Percentiles rank a stretch among this genome's conserved stretches.
Evolutionary conservation across 2,329 filamentous ascomycete species (phyloP).

Genomic region (Phyllachora maydis): DNA sequence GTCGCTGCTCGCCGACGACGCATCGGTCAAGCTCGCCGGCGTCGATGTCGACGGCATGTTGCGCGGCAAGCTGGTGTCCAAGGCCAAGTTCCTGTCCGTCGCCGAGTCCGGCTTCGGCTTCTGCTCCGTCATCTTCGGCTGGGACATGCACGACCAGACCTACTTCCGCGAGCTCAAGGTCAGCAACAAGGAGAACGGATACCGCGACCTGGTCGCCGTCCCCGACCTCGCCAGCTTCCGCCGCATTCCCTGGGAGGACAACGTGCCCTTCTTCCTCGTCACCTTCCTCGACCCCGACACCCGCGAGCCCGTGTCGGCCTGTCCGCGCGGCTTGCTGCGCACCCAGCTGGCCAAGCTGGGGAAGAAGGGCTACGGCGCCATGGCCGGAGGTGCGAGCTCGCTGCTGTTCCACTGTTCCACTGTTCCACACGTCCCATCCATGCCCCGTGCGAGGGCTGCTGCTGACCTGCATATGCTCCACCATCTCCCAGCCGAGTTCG

Average conservation of each 20-base stretch:
- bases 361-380: slow-evolving; percentile 52
- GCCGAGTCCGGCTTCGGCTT: slow-evolving; percentile 73
- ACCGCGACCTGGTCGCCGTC: slow-evolving; percentile 65
- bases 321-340: slow-evolving; percentile 58
- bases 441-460: too few relatives aligned
- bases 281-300: slow-evolving; percentile 72
- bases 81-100: slow-evolving; percentile 79
- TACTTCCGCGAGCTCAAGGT: slow-evolving; percentile 72
- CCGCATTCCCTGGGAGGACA: slow-evolving; percentile 76
- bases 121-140: slow-evolving; percentile 86
- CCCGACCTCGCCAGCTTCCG: slow-evolving; percentile 62
- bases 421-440: neutral
- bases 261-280: slow-evolving; percentile 70
- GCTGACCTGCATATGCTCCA: neutral
- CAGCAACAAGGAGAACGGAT: slow-evolving; percentile 81
- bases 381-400: slow-evolving; percentile 65
- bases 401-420: too few relatives aligned
- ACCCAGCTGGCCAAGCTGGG: slow-evolving; percentile 46
- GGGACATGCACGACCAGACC: slow-evolving; percentile 92
- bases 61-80: slow-evolving; percentile 78
- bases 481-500: slow-evolving; percentile 53
- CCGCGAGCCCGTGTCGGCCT: slow-evolving; percentile 48
- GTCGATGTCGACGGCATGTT: slow-evolving; percentile 74
- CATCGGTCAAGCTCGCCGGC: slow-evolving; percentile 70
- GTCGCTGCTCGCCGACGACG: slow-evolving; percentile 47